Percentiles rank a stretch among this genome's conserved stretches.
Conservation (phyloP, 1,284 basidiomycete genomes). For the Fomitopsis schrenkii region DNA sequence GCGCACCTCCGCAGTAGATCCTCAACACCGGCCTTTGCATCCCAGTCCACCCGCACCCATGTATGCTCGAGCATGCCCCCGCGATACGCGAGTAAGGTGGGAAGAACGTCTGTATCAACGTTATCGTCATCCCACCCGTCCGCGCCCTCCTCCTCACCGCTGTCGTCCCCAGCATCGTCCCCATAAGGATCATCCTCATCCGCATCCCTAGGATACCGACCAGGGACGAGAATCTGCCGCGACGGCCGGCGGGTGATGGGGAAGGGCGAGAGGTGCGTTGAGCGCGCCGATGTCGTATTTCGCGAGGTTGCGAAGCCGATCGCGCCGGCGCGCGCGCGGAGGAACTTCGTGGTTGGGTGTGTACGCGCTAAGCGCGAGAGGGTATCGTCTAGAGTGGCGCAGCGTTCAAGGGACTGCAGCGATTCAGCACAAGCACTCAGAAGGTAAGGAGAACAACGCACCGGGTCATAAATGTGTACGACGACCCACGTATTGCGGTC, state of each 20-base stretch:
- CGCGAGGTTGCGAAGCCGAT: slow-evolving; percentile 66
- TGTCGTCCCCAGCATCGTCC: slow-evolving; percentile 29
- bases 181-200: slow-evolving; percentile 43
- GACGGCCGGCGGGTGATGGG: slow-evolving; percentile 21
- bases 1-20: slow-evolving; percentile 62
- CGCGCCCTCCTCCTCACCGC: slow-evolving; percentile 29
- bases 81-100: slow-evolving; percentile 79
- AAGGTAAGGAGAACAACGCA: slow-evolving; percentile 33
- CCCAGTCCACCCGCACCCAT: slow-evolving; percentile 85
- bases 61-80: slow-evolving; percentile 78
- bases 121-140: slow-evolving; percentile 46
- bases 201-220: slow-evolving; percentile 9
- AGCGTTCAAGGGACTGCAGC: slow-evolving; percentile 66
- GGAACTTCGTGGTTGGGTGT: slow-evolving; percentile 74
- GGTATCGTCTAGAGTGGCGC: slow-evolving; percentile 64
- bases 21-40: slow-evolving; percentile 63
- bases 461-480: slow-evolving; percentile 80
- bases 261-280: slow-evolving; percentile 16
- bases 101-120: slow-evolving; percentile 78
- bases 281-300: background rate
- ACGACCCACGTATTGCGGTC: slow-evolving; percentile 70
- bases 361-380: slow-evolving; percentile 65
- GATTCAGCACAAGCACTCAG: background rate
- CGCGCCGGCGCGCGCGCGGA: slow-evolving; percentile 68
- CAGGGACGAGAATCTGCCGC: slow-evolving; percentile 18